Evolutionary conservation across 345 rosid species (phyloP).

Genomic region (Salix koriyanagi): DNA sequence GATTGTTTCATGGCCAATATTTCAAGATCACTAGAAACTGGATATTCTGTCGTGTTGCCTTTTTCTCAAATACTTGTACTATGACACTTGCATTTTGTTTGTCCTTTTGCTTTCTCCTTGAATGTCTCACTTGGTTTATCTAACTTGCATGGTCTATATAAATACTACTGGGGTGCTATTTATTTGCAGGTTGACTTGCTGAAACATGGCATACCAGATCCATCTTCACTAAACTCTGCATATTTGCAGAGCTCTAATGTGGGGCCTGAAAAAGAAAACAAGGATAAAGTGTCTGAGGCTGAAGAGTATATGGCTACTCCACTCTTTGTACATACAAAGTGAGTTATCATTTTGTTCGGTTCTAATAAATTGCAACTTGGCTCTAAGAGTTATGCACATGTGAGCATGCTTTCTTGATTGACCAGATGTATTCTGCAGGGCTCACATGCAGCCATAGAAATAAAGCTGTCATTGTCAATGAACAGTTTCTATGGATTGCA

Average conservation of each 20-base stretch:
- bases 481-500: no score
- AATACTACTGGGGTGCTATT: neutral
- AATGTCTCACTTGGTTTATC: neutral
- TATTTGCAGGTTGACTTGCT: slow-evolving; percentile 67
- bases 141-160: neutral
- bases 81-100: no score
- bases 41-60: no score
- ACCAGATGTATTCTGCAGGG: no score
- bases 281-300: slow-evolving; percentile 43
- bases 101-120: neutral
- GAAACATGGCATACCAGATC: slow-evolving; percentile 84
- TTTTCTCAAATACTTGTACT: no score
- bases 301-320: slow-evolving; percentile 72
- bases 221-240: slow-evolving; percentile 45
- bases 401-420: no score
- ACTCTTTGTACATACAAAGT: slow-evolving; percentile 77
- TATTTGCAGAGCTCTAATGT: slow-evolving; percentile 41
- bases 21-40: no score
- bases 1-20: no score
- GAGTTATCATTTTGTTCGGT: slow-evolving; percentile 24
- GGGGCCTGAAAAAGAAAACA: slow-evolving; percentile 49
- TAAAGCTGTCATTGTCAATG: no score
- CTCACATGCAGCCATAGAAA: no score
- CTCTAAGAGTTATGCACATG: no score
- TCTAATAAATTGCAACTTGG: neutral